Evolutionary conservation across 805 yeast genomes (phyloP).

Genomic region (Cyberlindnera sargentensis): DNA sequence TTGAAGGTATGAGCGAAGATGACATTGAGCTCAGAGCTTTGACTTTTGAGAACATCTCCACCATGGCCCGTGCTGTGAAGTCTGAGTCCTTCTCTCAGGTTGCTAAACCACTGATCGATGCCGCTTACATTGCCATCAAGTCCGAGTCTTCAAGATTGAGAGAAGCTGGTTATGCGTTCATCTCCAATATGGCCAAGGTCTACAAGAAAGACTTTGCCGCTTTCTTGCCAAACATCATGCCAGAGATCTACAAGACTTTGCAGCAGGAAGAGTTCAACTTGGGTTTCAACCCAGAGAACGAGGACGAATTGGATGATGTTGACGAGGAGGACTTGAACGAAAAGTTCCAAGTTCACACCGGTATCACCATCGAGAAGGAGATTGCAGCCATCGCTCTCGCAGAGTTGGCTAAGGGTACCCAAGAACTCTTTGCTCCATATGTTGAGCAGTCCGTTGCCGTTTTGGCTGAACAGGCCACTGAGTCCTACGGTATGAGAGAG

Average conservation of each 20-base stretch:
- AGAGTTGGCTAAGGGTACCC: conserved; percentile 85
- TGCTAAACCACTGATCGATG: conserved; percentile 83
- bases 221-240: conserved; percentile 75
- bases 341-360: conserved; percentile 83
- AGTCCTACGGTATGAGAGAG: conserved; percentile 87
- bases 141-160: conserved; percentile 79
- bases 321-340: conserved; percentile 56
- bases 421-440: conserved; percentile 69
- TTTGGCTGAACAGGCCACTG: conserved; percentile 66
- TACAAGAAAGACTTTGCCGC: conserved; percentile 87
- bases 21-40: conserved; percentile 87
- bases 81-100: conserved; percentile 78
- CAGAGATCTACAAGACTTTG: conserved; percentile 75
- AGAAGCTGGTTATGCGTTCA: conserved; percentile 91
- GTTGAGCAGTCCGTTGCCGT: conserved; percentile 63
- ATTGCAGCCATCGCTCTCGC: conserved; percentile 87
- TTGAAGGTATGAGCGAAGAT: conserved; percentile 78
- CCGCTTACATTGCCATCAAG: conserved; percentile 73
- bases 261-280: conserved; percentile 81
- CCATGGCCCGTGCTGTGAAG: conserved; percentile 96
- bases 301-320: conserved; percentile 28
- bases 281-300: conserved; percentile 44
- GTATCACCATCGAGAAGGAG: conserved; percentile 92
- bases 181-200: conserved; percentile 90
- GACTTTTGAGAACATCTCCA: conserved; percentile 88